phyloP scores from a whole-genome alignment of 306 rosid genomes.

The Crotalaria pallida region DNA sequence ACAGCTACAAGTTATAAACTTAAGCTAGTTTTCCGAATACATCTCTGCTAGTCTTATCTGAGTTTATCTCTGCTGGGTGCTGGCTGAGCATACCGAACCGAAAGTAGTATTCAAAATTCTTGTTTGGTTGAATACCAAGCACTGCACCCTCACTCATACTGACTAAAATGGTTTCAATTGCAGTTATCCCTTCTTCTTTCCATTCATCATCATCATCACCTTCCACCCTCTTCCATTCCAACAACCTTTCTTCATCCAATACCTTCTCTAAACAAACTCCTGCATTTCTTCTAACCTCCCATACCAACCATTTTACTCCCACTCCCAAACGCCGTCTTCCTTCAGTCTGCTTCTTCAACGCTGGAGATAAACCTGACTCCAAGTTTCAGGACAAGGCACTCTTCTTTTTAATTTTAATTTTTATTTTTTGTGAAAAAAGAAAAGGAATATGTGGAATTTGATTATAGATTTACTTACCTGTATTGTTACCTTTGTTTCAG shows the following conservation, averaged over 20 bases:
- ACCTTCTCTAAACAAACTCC: conserved; percentile 27
- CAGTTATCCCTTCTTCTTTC: conserved; percentile 26
- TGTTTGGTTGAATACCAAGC: background rate
- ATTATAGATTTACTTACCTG: background rate
- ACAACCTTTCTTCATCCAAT: conserved; percentile 25
- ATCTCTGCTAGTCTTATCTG: no score
- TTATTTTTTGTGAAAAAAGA: background rate
- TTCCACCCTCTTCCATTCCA: conserved; percentile 24
- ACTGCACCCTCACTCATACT: background rate
- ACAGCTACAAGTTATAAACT: no score
- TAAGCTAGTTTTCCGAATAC: no score
- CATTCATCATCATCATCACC: conserved; percentile 23
- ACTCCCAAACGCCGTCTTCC: conserved; percentile 20
- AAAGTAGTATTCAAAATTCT: background rate
- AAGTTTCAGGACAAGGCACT: conserved; percentile 44
- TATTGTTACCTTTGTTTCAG: conserved; percentile 34
- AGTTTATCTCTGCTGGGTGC: no score
- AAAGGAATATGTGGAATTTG: background rate
- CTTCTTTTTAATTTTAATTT: background rate
- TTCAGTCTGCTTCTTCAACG: conserved; percentile 49
- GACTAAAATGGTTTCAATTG: conserved; percentile 23
- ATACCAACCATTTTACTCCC: background rate
- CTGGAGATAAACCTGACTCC: conserved; percentile 42
- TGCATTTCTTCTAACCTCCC: conserved; percentile 25
- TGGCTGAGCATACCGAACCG: no score